Base-by-base conservation (phyloP, 2,329 filamentous ascomycete species). In the Hymenoscyphus infarciens region DNA sequence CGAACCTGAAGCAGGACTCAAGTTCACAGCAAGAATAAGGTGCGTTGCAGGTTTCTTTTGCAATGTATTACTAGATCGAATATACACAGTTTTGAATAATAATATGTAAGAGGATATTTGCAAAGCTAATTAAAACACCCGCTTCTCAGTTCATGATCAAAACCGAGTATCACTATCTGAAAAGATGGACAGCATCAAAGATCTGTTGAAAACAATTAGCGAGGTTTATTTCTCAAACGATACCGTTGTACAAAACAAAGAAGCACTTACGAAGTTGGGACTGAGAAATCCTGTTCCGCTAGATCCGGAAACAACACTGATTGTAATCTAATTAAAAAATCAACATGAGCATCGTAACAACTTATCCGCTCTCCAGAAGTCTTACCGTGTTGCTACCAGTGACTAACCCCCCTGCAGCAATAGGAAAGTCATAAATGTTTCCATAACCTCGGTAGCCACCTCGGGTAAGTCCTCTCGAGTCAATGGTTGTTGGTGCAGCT, bases 371-470 rank as follows among this genome's bases (percentile, higher is more conserved):
- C 5, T 10, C 10, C 19, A 2, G 13, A 15, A n/a, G 2, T 56
- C 61, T 54, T 59, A 66, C 64, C n/a, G 83, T 87, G 69, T 89
- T 90, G 7, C 75, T 75, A 0, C 86, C 87, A n/a, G 77, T 76
- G 7, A 83, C 78, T 56, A 90, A 78, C 2, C 78, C 85, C 0
- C 85, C 85, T 1, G 81, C 75, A 0, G 86, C 84, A 56, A 89
- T 81, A n/a, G 74, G 76, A 55, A 84, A 81, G 63, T 86, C 80
- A 69, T 89, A 89, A 5, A 88, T 80, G 68, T 90, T 86, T 4
- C 86, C 86, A 60, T 79, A 77, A 0, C 87, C 87, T 7, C 85
- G 78, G 69, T 89, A 89, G 0, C 85, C 85, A 11, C 87, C 87
- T 13, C 87, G 78, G 0, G 87, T 89, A 1, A 89, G 80, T 13